Base-by-base conservation (phyloP, 805 yeast species). In the Hanseniaspora mollemarum region DNA sequence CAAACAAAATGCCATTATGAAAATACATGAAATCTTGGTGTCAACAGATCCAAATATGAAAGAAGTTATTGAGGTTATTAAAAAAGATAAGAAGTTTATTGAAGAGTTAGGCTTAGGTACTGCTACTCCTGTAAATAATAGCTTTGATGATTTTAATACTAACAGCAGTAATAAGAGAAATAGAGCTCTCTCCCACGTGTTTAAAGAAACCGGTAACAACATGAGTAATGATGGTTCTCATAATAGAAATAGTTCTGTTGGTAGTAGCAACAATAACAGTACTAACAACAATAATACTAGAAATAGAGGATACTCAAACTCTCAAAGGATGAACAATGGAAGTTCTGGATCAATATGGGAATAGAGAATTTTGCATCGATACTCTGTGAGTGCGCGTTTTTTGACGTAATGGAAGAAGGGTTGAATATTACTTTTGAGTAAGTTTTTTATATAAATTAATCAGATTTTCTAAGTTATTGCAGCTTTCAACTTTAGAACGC, bases 81-180 rank as follows among this genome's bases (percentile, higher is more conserved):
- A 84, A 62, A 84, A 83, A 32, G 85, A 86, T 65, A 84, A 85
- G 61, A 78, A 94, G 56, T 70, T 92, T 52, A 76, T 88, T 74
- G 97, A 90, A 58, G 97, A 90, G 64, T 90, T 87, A 55, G 96
- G 96, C 2, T 68, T 88, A 46, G 67, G 64, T 43, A 44, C 43
- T 16, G 22, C 53, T 2, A 25, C 43, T 4, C 36, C 45, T 18
- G 26, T 29, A 6, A 29, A 28, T 9, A 28, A 12, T 16, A 12
- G 36, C 2, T 24, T 40, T 41, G 52, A 49, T n/a, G 46, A 41
- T 18, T 7, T 8, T 19, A n/a, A 8, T 16, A 18, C 40, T 38
- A 15, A 24, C 19, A 19, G 39, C 33, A 16, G n/a, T 19, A 36
- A 4, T 21, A 46, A 40, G 26, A 36, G 45, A 40, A 40, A 6